Percentiles rank a stretch among this genome's conserved stretches.
phyloP scores from a whole-genome alignment of 2,329 filamentous ascomycete genomes.

The Chaetomium strumarium region DNA sequence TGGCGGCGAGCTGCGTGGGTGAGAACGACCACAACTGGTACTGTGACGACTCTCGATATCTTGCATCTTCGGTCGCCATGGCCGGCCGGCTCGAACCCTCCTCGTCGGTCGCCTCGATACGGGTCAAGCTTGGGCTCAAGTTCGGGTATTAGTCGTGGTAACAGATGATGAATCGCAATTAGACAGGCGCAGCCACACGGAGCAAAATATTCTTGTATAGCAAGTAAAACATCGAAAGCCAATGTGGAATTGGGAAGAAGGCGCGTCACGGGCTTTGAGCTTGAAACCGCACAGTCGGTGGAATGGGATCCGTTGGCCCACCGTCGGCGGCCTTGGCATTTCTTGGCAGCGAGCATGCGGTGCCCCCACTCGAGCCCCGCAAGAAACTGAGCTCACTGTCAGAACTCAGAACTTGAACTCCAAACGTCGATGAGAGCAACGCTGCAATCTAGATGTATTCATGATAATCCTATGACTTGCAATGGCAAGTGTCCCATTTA shows the following conservation, averaged over 20 bases:
- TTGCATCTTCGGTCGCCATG: conserved; percentile 80
- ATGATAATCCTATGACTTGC: conserved; percentile 7
- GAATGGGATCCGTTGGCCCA: not conserved
- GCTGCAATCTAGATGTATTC: not conserved
- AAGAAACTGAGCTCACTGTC: no score
- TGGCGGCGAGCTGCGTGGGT: conserved; percentile 59
- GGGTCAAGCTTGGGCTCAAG: not conserved
- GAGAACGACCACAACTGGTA: conserved; percentile 92
- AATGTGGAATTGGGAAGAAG: no score
- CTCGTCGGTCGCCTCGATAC: no score
- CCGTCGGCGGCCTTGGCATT: not conserved
- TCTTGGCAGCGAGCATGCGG: conserved; percentile 3
- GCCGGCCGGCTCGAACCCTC: conserved; percentile 13
- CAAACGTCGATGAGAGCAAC: not conserved
- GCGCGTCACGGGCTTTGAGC: no score
- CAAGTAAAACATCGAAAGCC: no score
- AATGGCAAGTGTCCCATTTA: not conserved
- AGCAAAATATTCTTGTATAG: no score
- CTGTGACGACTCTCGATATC: conserved; percentile 86
- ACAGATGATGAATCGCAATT: not conserved
- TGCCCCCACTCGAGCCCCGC: no score
- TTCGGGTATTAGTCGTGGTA: not conserved
- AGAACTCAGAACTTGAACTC: no score
- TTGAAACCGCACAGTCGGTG: no score
- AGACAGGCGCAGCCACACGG: not conserved